Evolutionary conservation across 2,329 filamentous ascomycete species (phyloP).

Genomic region (Coleophoma cylindrospora): DNA sequence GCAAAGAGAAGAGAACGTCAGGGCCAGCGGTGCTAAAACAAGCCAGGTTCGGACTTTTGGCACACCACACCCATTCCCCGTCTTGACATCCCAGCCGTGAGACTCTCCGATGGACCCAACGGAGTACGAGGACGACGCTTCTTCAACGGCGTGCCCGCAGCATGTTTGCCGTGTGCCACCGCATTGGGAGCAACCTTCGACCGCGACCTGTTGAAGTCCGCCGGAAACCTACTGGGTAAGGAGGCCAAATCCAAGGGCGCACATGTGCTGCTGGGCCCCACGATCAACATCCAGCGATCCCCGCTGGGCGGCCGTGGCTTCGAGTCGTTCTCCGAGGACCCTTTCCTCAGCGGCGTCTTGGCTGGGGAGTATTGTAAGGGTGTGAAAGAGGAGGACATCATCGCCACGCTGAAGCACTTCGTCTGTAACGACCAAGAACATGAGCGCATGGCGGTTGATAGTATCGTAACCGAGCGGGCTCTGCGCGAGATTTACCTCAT

Average conservation of each 20-base stretch:
- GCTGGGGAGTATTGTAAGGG: constrained; percentile 48
- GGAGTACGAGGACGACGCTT: constrained; percentile 64
- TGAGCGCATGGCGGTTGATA: constrained; percentile 49
- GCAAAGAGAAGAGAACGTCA: not conserved
- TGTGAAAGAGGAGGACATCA: constrained; percentile 50
- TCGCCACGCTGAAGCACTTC: constrained; percentile 56
- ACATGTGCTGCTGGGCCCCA: constrained; percentile 54
- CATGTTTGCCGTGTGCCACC: constrained; percentile 57
- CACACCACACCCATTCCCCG: constrained; percentile 57
- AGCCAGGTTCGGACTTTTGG: constrained; percentile 61
- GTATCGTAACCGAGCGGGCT: constrained; percentile 48
- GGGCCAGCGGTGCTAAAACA: not conserved
- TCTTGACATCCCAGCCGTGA: constrained; percentile 58
- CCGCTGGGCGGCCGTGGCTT: constrained; percentile 57
- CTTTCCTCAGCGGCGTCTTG: constrained; percentile 48
- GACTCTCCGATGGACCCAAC: constrained; percentile 65
- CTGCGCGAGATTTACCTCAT: constrained; percentile 54
- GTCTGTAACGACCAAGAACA: constrained; percentile 59
- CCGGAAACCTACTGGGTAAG: constrained; percentile 45
- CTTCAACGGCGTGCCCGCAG: constrained; percentile 57
- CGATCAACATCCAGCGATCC: constrained; percentile 57
- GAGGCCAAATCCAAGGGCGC: constrained; percentile 52
- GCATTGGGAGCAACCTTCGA: constrained; percentile 55
- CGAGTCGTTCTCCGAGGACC: constrained; percentile 54
- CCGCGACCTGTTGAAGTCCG: constrained; percentile 42